A percentile compares a stretch with the other conserved stretches of the same genome.
Evolutionary conservation across 2,329 filamentous ascomycete species (phyloP).

Genomic region (Monilinia polystroma): DNA sequence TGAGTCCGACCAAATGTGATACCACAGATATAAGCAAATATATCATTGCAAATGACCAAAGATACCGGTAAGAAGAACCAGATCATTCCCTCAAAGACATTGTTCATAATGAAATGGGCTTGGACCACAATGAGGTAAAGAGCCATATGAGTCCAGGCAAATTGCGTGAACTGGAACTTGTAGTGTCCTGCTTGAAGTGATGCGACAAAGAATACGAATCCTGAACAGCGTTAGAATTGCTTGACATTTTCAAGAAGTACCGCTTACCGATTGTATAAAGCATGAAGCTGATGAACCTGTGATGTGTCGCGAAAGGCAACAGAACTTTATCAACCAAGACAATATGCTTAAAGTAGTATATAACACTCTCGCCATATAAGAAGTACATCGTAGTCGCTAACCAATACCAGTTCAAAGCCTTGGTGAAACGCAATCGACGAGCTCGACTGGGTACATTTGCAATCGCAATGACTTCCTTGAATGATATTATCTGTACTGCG

Average conservation of each 20-base stretch:
- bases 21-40: slow-evolving; percentile 95
- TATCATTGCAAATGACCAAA: slow-evolving; percentile 97
- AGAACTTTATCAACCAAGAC: slow-evolving; percentile 91
- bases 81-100: slow-evolving; percentile 98
- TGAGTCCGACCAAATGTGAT: slow-evolving; percentile 96
- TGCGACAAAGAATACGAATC: slow-evolving; percentile 96
- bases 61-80: slow-evolving; percentile 98
- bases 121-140: slow-evolving; percentile 97
- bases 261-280: slow-evolving; percentile 89
- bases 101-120: slow-evolving; percentile 99
- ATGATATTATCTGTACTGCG: slow-evolving; percentile 90
- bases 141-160: slow-evolving; percentile 99
- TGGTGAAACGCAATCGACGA: slow-evolving; percentile 87
- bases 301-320: slow-evolving; percentile 90
- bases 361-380: slow-evolving; percentile 95
- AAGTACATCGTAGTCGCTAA: slow-evolving; percentile 99
- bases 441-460: slow-evolving; percentile 91
- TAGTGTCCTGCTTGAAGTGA: slow-evolving; percentile 95
- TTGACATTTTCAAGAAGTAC: neutral
- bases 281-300: slow-evolving; percentile 97
- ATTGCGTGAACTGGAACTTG: slow-evolving; percentile 98
- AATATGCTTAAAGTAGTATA: slow-evolving; percentile 99
- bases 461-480: slow-evolving; percentile 99
- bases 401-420: slow-evolving; percentile 99
- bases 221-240: slow-evolving; percentile 49